Percentiles rank a stretch among this genome's conserved stretches.
Conservation (phyloP, 129 eudicot species). For the Flaveria ramosissima region DNA sequence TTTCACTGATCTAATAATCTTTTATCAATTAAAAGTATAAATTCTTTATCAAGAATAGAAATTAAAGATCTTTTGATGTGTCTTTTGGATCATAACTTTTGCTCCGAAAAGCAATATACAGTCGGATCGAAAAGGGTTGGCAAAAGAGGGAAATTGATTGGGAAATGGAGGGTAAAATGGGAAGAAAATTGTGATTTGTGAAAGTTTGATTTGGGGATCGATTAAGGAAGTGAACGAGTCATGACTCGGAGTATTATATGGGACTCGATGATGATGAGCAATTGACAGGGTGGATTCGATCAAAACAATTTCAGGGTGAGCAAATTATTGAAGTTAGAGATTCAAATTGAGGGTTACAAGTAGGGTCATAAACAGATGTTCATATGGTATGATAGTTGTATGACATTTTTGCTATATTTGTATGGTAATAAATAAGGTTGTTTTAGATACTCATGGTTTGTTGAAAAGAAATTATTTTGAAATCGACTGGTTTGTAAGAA, state of each 20-base stretch:
- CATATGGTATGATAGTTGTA: background rate
- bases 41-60: slow-evolving; percentile 9
- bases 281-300: slow-evolving; percentile 21
- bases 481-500: too few relatives aligned
- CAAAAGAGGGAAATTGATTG: background rate
- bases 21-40: background rate
- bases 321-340: background rate
- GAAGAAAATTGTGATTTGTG: slow-evolving; percentile 13
- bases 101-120: background rate
- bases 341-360: background rate
- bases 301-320: background rate
- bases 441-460: too few relatives aligned
- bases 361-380: background rate
- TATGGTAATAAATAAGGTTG: too few relatives aligned
- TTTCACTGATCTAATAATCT: background rate
- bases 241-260: slow-evolving; percentile 12
- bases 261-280: too few relatives aligned
- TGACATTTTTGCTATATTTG: too few relatives aligned
- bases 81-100: slow-evolving; percentile 5
- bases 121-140: slow-evolving; percentile 15
- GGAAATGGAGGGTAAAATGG: slow-evolving; percentile 6
- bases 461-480: too few relatives aligned
- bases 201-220: slow-evolving; percentile 2
- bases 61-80: background rate
- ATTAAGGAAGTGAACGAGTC: slow-evolving; percentile 26